Percentiles rank a stretch among this genome's conserved stretches.
These are phyloP conservation scores for Salix brachista DNA, from an alignment of 345 rosid species.

Conservation along the genomic window DNA sequence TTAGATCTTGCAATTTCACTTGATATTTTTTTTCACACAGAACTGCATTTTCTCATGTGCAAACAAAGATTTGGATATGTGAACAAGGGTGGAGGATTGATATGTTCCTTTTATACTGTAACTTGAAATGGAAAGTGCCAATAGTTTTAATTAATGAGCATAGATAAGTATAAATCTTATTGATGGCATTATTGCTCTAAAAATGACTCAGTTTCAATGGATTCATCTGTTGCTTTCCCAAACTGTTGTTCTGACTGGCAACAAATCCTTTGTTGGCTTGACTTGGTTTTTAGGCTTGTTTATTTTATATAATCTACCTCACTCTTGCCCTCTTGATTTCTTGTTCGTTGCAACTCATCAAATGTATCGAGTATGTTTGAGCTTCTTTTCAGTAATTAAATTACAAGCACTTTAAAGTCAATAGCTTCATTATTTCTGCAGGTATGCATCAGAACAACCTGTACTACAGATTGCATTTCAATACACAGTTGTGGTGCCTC, in stretches of 20 bases:
- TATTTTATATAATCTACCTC: not conserved
- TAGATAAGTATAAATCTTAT: not conserved
- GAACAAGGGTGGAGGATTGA: not conserved
- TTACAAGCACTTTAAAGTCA: not conserved
- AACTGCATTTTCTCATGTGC: not conserved
- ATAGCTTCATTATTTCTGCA: conserved; percentile 30
- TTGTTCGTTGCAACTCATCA: not conserved
- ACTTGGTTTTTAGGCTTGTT: not conserved
- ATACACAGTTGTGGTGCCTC: conserved; percentile 80
- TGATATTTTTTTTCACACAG: not conserved
- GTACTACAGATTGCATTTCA: conserved; percentile 92
- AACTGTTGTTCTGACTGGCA: not conserved
- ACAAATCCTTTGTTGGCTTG: not conserved
- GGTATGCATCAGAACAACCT: conserved; percentile 80
- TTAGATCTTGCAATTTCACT: not conserved
- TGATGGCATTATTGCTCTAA: not conserved
- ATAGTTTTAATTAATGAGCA: too few relatives aligned
- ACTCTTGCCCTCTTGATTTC: not conserved
- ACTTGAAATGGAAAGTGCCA: not conserved
- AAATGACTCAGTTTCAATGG: not conserved
- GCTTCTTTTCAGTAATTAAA: not conserved
- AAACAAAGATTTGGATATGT: not conserved
- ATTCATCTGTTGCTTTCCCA: not conserved
- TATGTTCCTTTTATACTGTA: not conserved
- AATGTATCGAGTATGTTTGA: not conserved